phyloP scores from a whole-genome alignment of 768 basidiomycete genomes.

The Ramaria rubella region DNA sequence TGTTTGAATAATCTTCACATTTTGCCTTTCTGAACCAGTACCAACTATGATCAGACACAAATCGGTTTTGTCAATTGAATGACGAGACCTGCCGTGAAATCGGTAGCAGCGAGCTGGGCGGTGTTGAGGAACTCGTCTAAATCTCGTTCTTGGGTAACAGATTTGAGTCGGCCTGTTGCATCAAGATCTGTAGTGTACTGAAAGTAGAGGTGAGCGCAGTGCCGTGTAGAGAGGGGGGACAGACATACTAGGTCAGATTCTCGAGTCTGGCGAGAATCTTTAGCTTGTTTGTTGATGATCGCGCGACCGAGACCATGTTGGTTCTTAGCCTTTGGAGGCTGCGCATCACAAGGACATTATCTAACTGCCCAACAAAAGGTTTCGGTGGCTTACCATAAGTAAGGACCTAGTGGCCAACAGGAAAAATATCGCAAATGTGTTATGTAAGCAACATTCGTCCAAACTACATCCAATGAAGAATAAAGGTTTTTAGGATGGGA shows the following conservation, averaged over 20 bases:
- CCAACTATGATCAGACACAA: neutral
- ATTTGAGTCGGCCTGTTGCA: slow-evolving; percentile 62
- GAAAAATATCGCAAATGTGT: too few relatives aligned
- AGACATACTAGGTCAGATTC: slow-evolving; percentile 61
- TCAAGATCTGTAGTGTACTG: slow-evolving; percentile 73
- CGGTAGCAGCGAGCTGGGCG: slow-evolving; percentile 88
- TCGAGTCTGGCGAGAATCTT: slow-evolving; percentile 58
- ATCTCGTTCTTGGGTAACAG: slow-evolving; percentile 93
- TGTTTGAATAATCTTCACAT: slow-evolving; percentile 69
- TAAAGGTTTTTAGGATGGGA: too few relatives aligned
- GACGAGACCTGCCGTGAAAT: slow-evolving; percentile 86
- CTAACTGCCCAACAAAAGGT: too few relatives aligned
- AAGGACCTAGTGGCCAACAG: too few relatives aligned
- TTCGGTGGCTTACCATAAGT: too few relatives aligned
- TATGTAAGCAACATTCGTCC: too few relatives aligned
- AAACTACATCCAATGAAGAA: too few relatives aligned
- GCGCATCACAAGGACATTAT: too few relatives aligned
- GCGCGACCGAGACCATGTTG: slow-evolving; percentile 80
- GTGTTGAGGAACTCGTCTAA: slow-evolving; percentile 94
- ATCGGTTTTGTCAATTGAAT: neutral
- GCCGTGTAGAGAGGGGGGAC: neutral
- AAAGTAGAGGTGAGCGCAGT: slow-evolving; percentile 10
- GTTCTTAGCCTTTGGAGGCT: slow-evolving; percentile 15
- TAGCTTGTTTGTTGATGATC: slow-evolving; percentile 86
- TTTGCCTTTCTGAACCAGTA: slow-evolving; percentile 53